Evolutionary conservation across 805 yeast genomes (phyloP), one percentile per base, ranked within the genome.

Genomic region (Dipodascus albidus): DNA sequence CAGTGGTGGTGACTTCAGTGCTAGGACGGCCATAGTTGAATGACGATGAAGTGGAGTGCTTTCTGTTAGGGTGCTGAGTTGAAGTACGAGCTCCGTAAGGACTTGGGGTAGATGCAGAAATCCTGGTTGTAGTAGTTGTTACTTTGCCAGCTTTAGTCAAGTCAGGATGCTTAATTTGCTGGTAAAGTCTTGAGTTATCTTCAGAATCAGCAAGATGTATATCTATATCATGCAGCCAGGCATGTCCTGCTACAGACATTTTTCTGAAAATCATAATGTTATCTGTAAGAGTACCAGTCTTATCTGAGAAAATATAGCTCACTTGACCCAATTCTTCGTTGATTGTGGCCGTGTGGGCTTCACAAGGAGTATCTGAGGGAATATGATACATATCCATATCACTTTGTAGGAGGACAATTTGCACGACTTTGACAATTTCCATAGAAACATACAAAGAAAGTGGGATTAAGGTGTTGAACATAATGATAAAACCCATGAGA

Each of bases 311-410:
- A 2, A 93, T 78, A 64, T 91, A 90, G 50, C 96, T 84, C 1
- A 95, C 97, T 66, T 93, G 99, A 1, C 99, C 99, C 61, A 93
- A 73, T 68, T 93, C 99, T 66, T 93, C 99, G 58, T 93, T 77
- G 59, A 93, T 88, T 0, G 97, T 87, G 0, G 98, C 96, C 0
- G 98, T 90, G 65, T 91, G 82, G 0, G 96, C 95, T 61, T 87
- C 96, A 50, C 96, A 91, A 0, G 96, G 96, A 0, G 96, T 93
- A 62, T 93, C 80, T 4, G 88, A 77, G 31, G 80, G 85, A 17
- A 74, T 74, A 65, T 93, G 87, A 63, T 91, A 93, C 96, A 93
- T 88, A 68, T 95, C 98, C 50, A 93, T 79, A 68, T 93, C 99
- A 78, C 82, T 82, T 64, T 88, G 95, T 62, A 93, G 73, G 54